phyloP scores from a whole-genome alignment of 208 protist genomes.

The Trypanosoma congolense region DNA sequence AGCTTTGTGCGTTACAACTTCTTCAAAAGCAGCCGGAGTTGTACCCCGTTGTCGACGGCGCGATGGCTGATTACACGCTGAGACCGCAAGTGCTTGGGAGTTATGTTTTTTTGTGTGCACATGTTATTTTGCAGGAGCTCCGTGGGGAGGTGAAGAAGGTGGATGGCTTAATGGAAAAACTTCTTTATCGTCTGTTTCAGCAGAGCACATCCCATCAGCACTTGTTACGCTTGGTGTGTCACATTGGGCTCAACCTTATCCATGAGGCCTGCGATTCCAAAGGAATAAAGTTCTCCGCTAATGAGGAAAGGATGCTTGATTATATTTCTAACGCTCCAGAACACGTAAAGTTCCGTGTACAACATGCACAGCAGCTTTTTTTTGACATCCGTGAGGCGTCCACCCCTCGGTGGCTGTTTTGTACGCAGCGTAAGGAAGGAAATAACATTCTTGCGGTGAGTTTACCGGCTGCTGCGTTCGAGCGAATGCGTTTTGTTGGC shows the following conservation, averaged over 20 bases:
- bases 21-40: slow-evolving; percentile 48
- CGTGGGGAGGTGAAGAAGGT: slow-evolving; percentile 18
- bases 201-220: slow-evolving; percentile 86
- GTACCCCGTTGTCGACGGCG: slow-evolving; percentile 46
- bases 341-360: slow-evolving; percentile 72
- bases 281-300: slow-evolving; percentile 18
- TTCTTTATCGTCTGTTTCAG: slow-evolving; percentile 77
- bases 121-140: slow-evolving; percentile 53
- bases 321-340: slow-evolving; percentile 66
- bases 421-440: slow-evolving; percentile 73
- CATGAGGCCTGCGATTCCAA: slow-evolving; percentile 29
- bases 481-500: slow-evolving; percentile 76
- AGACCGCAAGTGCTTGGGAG: slow-evolving; percentile 81
- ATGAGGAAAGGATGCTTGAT: slow-evolving; percentile 46
- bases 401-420: slow-evolving; percentile 66
- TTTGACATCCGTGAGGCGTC: slow-evolving; percentile 49
- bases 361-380: slow-evolving; percentile 69
- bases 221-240: slow-evolving; percentile 84
- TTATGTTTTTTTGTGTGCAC: slow-evolving; percentile 66
- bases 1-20: slow-evolving; percentile 72
- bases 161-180: slow-evolving; percentile 26
- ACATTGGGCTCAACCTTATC: slow-evolving; percentile 70
- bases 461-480: slow-evolving; percentile 74
- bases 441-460: slow-evolving; percentile 70
- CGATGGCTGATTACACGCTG: slow-evolving; percentile 50